A percentile compares a stretch with the other conserved stretches of the same genome.
These are phyloP conservation scores for Trichoderma sp. DNA, from an alignment of 2,329 filamentous ascomycete species.

Conservation along the genomic window DNA sequence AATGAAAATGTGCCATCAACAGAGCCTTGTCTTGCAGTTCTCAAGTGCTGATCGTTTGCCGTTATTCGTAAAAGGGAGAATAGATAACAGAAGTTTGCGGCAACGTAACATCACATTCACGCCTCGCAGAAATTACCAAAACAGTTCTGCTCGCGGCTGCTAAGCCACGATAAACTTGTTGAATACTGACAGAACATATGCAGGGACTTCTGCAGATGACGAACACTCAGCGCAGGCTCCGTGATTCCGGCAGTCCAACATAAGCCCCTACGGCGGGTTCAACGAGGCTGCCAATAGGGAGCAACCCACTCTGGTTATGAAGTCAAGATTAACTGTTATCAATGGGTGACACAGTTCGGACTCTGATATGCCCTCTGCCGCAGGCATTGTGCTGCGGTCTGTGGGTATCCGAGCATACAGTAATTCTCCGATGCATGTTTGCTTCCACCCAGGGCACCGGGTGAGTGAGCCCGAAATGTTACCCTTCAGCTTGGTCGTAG, in stretches of 20 bases:
- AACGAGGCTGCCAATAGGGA: not conserved
- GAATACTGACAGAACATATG: not conserved
- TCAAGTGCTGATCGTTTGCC: not conserved
- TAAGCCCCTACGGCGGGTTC: too few relatives aligned
- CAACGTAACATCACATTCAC: not conserved
- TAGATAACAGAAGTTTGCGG: not conserved
- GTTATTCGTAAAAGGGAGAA: not conserved
- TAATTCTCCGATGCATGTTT: slow-evolving; percentile 24
- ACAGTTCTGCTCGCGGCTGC: not conserved
- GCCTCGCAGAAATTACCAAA: not conserved
- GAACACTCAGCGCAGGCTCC: not conserved
- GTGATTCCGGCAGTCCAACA: not conserved
- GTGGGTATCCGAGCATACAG: not conserved
- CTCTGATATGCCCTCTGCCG: slow-evolving; percentile 6
- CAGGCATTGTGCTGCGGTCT: not conserved
- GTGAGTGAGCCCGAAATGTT: not conserved
- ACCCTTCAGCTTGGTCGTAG: not conserved
- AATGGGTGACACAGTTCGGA: not conserved
- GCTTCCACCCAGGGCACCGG: slow-evolving; percentile 1
- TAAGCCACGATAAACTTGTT: not conserved
- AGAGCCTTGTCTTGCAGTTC: not conserved
- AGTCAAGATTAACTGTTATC: not conserved
- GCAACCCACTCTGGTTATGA: not conserved
- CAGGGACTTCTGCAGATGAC: not conserved
- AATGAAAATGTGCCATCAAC: not conserved